Conservation (phyloP, 768 basidiomycete species). For the Rhizopogon salebrosus region DNA sequence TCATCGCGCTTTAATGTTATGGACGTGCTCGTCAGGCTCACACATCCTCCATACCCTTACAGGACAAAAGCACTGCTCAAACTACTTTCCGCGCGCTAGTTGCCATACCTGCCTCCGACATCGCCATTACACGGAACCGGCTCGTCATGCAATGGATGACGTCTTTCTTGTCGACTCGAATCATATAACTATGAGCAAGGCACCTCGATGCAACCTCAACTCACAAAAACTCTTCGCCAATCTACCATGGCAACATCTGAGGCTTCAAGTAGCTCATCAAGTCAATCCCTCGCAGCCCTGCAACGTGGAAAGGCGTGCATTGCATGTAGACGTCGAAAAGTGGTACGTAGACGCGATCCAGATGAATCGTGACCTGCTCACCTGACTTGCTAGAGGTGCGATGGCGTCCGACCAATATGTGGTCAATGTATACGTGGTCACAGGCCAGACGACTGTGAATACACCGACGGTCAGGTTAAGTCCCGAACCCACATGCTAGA, state of each 20-base stretch:
- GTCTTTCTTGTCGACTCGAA: not conserved
- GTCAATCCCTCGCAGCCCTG: slow-evolving; percentile 19
- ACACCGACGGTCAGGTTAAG: slow-evolving; percentile 56
- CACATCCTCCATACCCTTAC: not conserved
- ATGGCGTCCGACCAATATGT: slow-evolving; percentile 59
- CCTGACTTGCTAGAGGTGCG: slow-evolving; percentile 49
- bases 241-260: not conserved
- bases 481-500: slow-evolving; percentile 58
- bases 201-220: too few species aligned
- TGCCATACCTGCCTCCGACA: not conserved
- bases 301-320: slow-evolving; percentile 49
- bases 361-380: too few species aligned
- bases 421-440: slow-evolving; percentile 57
- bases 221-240: not conserved
- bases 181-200: not conserved
- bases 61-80: not conserved
- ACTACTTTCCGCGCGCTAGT: not conserved
- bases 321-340: slow-evolving; percentile 50
- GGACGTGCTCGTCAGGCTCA: not conserved
- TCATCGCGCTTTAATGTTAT: not conserved
- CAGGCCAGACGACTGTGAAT: slow-evolving; percentile 66
- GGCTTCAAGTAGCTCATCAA: slow-evolving; percentile 1
- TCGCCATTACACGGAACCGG: not conserved
- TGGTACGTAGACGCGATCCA: slow-evolving; percentile 25
- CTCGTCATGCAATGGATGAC: not conserved